phyloP scores from a whole-genome alignment of 805 yeast genomes.

The Jamesozyma gamospora region DNA sequence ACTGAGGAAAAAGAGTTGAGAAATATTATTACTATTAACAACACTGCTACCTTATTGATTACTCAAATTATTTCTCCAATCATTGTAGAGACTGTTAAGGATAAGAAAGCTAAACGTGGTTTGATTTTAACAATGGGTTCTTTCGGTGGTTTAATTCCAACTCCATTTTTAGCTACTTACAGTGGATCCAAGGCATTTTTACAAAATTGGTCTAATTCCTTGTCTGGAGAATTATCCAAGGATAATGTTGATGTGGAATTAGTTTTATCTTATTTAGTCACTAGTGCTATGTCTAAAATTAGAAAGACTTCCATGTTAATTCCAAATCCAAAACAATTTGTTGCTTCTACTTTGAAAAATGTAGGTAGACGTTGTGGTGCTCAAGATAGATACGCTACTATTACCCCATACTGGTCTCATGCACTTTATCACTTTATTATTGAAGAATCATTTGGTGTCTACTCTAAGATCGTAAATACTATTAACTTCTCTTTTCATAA shows the following conservation, averaged over 20 bases:
- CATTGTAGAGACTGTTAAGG: conserved; percentile 45
- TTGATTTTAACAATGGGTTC: conserved; percentile 92
- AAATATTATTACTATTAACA: conserved; percentile 77
- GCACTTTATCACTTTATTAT: conserved; percentile 83
- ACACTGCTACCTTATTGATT: conserved; percentile 69
- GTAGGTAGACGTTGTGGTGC: conserved; percentile 88
- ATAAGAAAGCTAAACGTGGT: conserved; percentile 41
- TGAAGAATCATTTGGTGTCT: conserved; percentile 74
- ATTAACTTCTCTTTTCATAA: conserved; percentile 71
- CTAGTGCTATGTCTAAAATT: conserved; percentile 93
- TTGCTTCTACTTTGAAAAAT: conserved; percentile 52
- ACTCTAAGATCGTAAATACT: conserved; percentile 54
- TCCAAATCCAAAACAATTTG: conserved; percentile 78
- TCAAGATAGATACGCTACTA: conserved; percentile 76
- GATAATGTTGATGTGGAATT: conserved; percentile 76
- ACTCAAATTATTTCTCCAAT: conserved; percentile 72
- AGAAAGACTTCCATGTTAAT: conserved; percentile 62
- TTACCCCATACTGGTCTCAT: conserved; percentile 90
- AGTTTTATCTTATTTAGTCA: conserved; percentile 78
- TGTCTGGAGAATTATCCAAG: conserved; percentile 71
- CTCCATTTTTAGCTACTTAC: conserved; percentile 86
- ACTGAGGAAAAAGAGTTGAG: conserved; percentile 66
- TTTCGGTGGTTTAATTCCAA: conserved; percentile 87
- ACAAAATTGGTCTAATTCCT: conserved; percentile 84
- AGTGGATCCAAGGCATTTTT: conserved; percentile 94